A percentile compares a stretch with the other conserved stretches of the same genome.
Conservation (phyloP, 108 stramenopile genomes). For the Schizochytrium sp. region DNA sequence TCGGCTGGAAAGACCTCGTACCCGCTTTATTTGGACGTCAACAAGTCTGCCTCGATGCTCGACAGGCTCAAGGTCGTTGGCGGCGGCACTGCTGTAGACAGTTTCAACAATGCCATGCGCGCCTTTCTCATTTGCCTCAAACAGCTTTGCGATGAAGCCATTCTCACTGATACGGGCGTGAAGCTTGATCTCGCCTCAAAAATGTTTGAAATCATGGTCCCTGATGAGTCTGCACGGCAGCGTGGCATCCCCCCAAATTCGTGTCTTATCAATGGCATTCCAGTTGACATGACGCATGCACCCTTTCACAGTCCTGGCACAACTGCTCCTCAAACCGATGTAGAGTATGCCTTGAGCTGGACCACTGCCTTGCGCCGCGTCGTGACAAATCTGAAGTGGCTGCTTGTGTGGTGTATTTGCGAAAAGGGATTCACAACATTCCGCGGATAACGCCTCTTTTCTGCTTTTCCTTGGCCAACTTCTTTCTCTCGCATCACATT, state of each 20-base stretch:
- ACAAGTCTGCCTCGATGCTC: neutral
- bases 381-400: slow-evolving; percentile 8
- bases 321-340: neutral
- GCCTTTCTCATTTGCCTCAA: slow-evolving; percentile 2
- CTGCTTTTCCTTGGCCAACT: neutral
- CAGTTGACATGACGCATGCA: neutral
- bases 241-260: neutral
- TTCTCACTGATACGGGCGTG: neutral
- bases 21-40: neutral
- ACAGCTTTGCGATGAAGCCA: neutral
- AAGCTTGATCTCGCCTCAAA: neutral
- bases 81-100: neutral
- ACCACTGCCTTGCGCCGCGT: neutral
- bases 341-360: neutral
- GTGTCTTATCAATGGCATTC: neutral
- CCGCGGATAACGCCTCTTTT: too few species aligned
- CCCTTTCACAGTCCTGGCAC: neutral
- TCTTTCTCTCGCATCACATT: neutral
- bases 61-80: neutral
- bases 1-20: neutral
- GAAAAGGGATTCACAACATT: neutral
- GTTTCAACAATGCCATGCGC: neutral
- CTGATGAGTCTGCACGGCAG: neutral
- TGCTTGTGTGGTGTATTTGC: neutral
- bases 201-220: neutral